Evolutionary conservation across 345 rosid genomes (phyloP), one percentile per base, ranked within the genome.

Genomic region (Geranium rotundifolium): DNA sequence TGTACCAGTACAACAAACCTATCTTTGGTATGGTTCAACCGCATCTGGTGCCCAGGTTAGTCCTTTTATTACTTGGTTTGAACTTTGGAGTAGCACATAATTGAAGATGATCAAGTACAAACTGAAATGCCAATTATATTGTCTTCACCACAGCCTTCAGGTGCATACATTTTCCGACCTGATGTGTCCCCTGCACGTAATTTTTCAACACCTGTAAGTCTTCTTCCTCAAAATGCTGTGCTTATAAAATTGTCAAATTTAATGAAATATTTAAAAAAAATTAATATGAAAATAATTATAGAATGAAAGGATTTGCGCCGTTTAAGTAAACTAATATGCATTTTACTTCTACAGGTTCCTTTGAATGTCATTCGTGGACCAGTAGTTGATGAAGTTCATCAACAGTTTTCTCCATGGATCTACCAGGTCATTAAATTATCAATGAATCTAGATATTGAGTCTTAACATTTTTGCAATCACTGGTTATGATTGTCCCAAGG

Each of bases 81-180:
- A 34, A 34, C 10, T 34, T 23, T 23, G 27, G 27, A 23, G 27
- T 0, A 23, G 27, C 27, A 23, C 27, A 23, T 23, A 23, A 23
- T 23, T 23, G 27, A 59, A 27, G 27, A 18, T 56, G 20, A 14
- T 16, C 5, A 56, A 17, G 59, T 56, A 19, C 3, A 16, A 27
- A 23, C 27, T 4, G 27, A 56, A 3, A 19, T 56, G 52, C 7
- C 56, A 23, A 19, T 66, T 64, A 23, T 62, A 14, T 64, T 52
- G 30, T 20, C 27, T 59, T 12, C 54, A 39, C 62, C 52, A 20
- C 83, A 88, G 82, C 37, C 72, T 67, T 88, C 96, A 0, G 87
- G 95, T 70, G 97, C 96, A 8, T 91, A 86, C 69, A 83, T 91
- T 60, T 91, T 91, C 73, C 82, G 91, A 63, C 97, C 97, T 12